Conservation (phyloP, 2,329 filamentous ascomycete genomes). For the Nannizziopsis barbatae region DNA sequence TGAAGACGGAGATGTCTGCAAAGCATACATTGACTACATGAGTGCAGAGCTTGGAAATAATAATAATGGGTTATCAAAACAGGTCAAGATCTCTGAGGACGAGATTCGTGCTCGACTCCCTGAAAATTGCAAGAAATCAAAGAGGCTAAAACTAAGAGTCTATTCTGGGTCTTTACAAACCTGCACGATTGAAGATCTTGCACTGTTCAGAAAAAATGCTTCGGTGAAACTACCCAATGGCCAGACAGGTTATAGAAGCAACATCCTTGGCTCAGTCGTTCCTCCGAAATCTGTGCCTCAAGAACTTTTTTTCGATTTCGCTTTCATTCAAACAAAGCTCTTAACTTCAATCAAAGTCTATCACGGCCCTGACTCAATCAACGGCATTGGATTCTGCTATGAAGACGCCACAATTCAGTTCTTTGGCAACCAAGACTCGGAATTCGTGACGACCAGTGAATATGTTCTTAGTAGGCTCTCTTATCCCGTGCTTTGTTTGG, state of each 20-base stretch:
- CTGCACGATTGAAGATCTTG: constrained; percentile 67
- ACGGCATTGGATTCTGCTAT: constrained; percentile 86
- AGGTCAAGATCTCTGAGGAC: constrained; percentile 62
- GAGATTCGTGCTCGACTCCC: constrained; percentile 62
- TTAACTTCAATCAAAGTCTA: constrained; percentile 66
- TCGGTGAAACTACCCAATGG: constrained; percentile 66
- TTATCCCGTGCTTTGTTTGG: neutral
- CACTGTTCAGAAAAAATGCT: constrained; percentile 57
- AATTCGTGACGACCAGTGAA: constrained; percentile 54
- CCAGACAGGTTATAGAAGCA: constrained; percentile 63
- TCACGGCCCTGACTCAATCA: constrained; percentile 56
- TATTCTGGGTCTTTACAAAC: constrained; percentile 66
- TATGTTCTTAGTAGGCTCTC: constrained; percentile 60
- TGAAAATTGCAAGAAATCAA: constrained; percentile 58
- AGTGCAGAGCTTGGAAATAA: constrained; percentile 48
- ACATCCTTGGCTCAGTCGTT: constrained; percentile 59
- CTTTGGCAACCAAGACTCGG: constrained; percentile 62
- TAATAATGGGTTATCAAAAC: constrained; percentile 48
- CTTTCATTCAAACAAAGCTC: constrained; percentile 57
- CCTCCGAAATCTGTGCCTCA: constrained; percentile 55
- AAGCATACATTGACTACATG: constrained; percentile 68
- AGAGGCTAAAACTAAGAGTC: constrained; percentile 56
- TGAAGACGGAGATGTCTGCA: constrained; percentile 73
- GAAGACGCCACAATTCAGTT: constrained; percentile 75
- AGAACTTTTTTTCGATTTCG: constrained; percentile 64